Evolutionary conservation across 2,329 filamentous ascomycete genomes (phyloP).

Genomic region (Phymatotrichopsis omnivora): DNA sequence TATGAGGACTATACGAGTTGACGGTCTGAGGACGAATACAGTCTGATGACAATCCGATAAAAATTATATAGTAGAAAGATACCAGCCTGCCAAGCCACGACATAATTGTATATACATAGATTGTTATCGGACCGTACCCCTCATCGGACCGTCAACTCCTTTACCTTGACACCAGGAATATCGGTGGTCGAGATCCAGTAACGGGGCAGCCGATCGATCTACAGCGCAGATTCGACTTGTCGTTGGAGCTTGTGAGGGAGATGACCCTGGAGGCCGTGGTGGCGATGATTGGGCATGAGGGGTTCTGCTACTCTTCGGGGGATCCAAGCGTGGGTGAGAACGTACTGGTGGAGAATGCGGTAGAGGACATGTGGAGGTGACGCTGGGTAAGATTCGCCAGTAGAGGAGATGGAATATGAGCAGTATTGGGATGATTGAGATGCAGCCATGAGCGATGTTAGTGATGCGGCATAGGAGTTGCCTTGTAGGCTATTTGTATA

Average conservation of each 20-base stretch:
- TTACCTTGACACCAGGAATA: background rate
- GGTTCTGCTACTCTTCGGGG: slow-evolving; percentile 1
- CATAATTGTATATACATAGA: too few species aligned
- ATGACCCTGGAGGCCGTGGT: background rate
- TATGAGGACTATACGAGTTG: slow-evolving; percentile 7
- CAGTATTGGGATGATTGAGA: background rate
- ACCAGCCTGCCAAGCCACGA: too few species aligned
- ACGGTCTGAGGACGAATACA: too few species aligned
- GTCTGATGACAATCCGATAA: too few species aligned
- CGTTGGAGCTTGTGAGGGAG: background rate
- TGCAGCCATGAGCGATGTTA: slow-evolving; percentile 5
- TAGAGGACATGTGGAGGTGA: background rate
- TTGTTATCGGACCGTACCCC: too few species aligned
- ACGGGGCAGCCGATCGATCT: too few species aligned
- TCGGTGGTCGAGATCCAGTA: background rate
- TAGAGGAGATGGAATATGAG: background rate
- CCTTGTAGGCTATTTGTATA: too few species aligned
- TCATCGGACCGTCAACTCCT: too few species aligned
- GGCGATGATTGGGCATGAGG: background rate
- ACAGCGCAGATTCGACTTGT: background rate
- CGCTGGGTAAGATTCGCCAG: background rate
- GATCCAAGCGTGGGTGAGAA: slow-evolving; percentile 2
- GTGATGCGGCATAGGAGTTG: too few species aligned
- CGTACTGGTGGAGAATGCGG: background rate
- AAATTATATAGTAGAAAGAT: too few species aligned